phyloP scores from a whole-genome alignment of 345 rosid species.

The Ceriops tagal region DNA sequence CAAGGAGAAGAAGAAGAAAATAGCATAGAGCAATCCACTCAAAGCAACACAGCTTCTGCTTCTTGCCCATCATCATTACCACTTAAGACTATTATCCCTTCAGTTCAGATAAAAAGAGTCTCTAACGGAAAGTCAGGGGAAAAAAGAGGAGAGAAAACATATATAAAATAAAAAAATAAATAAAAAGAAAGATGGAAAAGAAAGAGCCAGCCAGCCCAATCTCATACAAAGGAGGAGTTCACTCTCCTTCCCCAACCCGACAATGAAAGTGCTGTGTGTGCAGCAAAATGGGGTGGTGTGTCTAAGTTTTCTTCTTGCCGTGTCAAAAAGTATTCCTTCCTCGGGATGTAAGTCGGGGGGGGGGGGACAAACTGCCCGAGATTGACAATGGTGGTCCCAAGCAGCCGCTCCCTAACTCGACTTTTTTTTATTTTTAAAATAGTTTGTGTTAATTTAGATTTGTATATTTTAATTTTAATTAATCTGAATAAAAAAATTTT shows the following conservation, averaged over 20 bases:
- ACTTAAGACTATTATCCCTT: not conserved
- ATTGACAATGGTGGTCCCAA: slow-evolving; percentile 34
- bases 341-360: slow-evolving; percentile 5
- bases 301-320: not conserved
- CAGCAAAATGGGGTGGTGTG: not conserved
- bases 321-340: slow-evolving; percentile 4
- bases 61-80: slow-evolving; percentile 13
- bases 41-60: slow-evolving; percentile 24
- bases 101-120: not conserved
- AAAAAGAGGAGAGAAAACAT: slow-evolving; percentile 7
- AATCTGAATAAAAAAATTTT: too few species aligned
- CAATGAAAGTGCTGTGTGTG: not conserved
- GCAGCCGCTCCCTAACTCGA: slow-evolving; percentile 22
- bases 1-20: slow-evolving; percentile 31
- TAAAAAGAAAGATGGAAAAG: too few species aligned
- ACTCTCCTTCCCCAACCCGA: not conserved
- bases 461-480: too few species aligned
- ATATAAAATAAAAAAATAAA: not conserved
- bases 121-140: not conserved
- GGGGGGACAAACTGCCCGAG: slow-evolving; percentile 19
- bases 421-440: not conserved
- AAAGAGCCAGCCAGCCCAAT: too few species aligned
- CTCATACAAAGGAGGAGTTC: not conserved
- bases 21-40: slow-evolving; percentile 28
- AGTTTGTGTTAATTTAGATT: too few species aligned